Percentiles rank a stretch among this genome's conserved stretches.
Conservation (phyloP, 163 green algal species). For the Scenedesmus sp. region DNA sequence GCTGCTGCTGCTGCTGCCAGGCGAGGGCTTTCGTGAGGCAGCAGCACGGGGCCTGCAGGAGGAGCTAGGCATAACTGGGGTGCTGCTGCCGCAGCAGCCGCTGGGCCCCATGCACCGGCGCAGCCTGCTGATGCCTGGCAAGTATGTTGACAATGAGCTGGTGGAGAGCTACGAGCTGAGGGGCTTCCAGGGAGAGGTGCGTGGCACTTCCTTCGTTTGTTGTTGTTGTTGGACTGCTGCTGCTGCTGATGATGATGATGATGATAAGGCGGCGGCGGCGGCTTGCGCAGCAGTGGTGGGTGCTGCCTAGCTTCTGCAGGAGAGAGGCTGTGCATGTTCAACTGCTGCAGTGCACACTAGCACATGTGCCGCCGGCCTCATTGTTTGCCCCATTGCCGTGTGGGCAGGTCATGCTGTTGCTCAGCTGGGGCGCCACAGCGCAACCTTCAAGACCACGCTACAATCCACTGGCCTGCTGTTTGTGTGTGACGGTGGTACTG, state of each 20-base stretch:
- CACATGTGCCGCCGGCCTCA: neutral
- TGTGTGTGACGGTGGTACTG: neutral
- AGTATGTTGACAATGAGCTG: constrained; percentile 76
- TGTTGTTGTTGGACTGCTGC: neutral
- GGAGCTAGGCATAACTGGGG: constrained; percentile 74
- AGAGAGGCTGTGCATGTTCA: neutral
- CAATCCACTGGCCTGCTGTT: too few relatives aligned
- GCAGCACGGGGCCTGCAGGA: constrained; percentile 74
- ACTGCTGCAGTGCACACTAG: neutral
- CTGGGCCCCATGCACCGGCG: constrained; percentile 67
- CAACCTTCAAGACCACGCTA: too few relatives aligned
- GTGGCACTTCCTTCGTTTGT: neutral
- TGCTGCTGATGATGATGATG: neutral
- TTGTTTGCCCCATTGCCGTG: too few relatives aligned
- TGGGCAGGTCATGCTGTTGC: neutral
- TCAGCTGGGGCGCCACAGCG: too few relatives aligned
- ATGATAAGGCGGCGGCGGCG: too few relatives aligned
- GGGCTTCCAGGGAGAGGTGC: constrained; percentile 56
- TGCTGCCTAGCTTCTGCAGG: neutral
- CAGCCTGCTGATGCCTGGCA: constrained; percentile 50
- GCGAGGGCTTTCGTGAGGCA: constrained; percentile 69
- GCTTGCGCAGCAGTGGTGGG: neutral
- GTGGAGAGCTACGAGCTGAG: constrained; percentile 72
- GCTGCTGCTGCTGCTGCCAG: constrained; percentile 27
- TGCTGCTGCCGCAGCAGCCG: constrained; percentile 54